Base-by-base conservation (phyloP, 1,284 basidiomycete species). In the Lignosus rhinocerotis region DNA sequence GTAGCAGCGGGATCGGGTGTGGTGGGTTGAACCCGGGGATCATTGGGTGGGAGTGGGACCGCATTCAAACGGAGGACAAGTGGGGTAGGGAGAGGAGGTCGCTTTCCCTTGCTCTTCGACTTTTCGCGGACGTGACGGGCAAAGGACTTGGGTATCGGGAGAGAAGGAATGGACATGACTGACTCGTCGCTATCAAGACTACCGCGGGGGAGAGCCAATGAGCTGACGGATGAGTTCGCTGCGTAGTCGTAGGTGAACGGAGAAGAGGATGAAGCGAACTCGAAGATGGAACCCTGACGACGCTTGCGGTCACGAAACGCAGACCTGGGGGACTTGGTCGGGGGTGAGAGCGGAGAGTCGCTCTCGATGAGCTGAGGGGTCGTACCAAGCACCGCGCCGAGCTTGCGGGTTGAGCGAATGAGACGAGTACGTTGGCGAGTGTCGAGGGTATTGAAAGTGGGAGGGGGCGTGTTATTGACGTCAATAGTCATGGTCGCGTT, bases 381-480 rank as follows among this genome's bases (percentile, higher is more conserved):
- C 2, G 80, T 74, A 19, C 86, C 85, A 32, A 87, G 76, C 32
- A 88, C 73, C 0, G 77, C 75, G 17, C 77, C 81, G 41, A 87
- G 76, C 66, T 88, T 88, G 61, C 83, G 76, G 1, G 85, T 80
- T 0, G 85, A 83, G 48, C 81, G 80, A 43, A 87, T 74, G 25
- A 86, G 78, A 52, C 82, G 82, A 6, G 75, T 66, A 14, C 84
- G 82, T 59, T 86, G 78, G 44, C 74, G 71, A 0, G 74, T 67
- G 51, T 78, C 73, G 38, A 87, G 80, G 17, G 65, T 71, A 67
- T 86, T 85, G 53, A 73, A 70, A 7, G 83, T 85, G 0, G 80
- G 68, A 6, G 80, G 73, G 45, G 61, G 70, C 5, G 47, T 14
- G 39, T 19, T 14, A 30, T 41, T 31, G 45, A 41, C 38, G 44